A percentile compares a stretch with the other conserved stretches of the same genome.
Evolutionary conservation across 495 filamentous ascomycete genomes (phyloP).

Genomic region (Rusavskia elegans): DNA sequence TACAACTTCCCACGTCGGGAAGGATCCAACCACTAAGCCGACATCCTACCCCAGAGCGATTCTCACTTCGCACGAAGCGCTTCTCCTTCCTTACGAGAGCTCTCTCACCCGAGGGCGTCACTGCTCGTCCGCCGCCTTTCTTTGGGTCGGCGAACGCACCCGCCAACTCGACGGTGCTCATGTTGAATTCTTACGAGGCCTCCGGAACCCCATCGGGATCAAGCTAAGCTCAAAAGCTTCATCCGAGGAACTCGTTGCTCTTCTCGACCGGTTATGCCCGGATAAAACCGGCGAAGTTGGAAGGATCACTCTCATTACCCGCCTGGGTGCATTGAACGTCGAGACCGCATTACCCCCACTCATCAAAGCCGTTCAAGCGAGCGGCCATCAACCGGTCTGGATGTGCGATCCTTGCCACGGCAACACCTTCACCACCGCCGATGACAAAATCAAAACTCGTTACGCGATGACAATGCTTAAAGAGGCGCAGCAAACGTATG

Average conservation of each 20-base stretch:
- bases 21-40: no score
- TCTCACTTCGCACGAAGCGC: conserved; percentile 1
- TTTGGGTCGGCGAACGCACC: conserved; percentile 11
- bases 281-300: neutral
- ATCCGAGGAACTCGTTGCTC: conserved; percentile 4
- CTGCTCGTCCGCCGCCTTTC: conserved; percentile 5
- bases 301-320: conserved; percentile 8
- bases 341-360: conserved; percentile 1
- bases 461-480: conserved; percentile 2
- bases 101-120: conserved; percentile 6
- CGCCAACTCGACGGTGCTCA: conserved; percentile 10
- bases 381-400: conserved; percentile 1
- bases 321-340: conserved; percentile 5
- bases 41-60: neutral
- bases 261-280: conserved; percentile 1
- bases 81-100: conserved; percentile 3
- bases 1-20: neutral
- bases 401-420: conserved; percentile 8
- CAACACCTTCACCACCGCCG: conserved; percentile 1
- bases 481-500: neutral
- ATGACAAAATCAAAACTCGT: conserved; percentile 1
- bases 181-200: conserved; percentile 9
- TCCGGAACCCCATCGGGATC: conserved; percentile 10
- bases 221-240: conserved; percentile 7
- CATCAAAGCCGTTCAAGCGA: conserved; percentile 3